Evolutionary conservation across 768 basidiomycete species (phyloP).

Genomic region (Serendipita sp.): DNA sequence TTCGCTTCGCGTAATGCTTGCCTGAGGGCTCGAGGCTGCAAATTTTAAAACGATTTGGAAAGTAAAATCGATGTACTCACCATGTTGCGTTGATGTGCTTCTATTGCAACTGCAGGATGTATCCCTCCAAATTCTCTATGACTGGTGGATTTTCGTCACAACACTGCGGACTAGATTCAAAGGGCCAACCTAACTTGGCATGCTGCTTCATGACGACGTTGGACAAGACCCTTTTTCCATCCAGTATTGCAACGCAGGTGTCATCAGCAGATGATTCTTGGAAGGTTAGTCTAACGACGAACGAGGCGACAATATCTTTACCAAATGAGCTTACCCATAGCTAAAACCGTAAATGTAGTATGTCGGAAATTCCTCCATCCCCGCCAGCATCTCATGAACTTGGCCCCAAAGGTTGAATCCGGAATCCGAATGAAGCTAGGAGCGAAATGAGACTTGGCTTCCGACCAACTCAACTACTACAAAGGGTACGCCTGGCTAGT

Average conservation of each 20-base stretch:
- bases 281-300: neutral
- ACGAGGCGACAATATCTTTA: neutral
- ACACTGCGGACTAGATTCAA: neutral
- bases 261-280: constrained; percentile 89
- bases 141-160: constrained; percentile 19
- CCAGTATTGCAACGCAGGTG: constrained; percentile 80
- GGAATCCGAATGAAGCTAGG: too few species aligned
- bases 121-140: constrained; percentile 55
- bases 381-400: neutral
- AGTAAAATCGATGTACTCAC: constrained; percentile 22
- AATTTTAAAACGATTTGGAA: neutral
- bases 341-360: constrained; percentile 17
- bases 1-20: constrained; percentile 51
- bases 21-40: constrained; percentile 55
- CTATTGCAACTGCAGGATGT: constrained; percentile 58
- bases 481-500: too few species aligned
- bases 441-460: neutral
- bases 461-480: neutral
- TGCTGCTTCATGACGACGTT: constrained; percentile 82
- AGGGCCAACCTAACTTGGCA: constrained; percentile 27
- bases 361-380: neutral
- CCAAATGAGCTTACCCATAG: constrained; percentile 5
- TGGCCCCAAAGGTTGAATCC: too few species aligned
- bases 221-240: constrained; percentile 46
- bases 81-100: constrained; percentile 66